These are phyloP conservation scores for Moesziomyces sp. DNA, from an alignment of 1,284 basidiomycete species.

Conservation along the genomic window DNA sequence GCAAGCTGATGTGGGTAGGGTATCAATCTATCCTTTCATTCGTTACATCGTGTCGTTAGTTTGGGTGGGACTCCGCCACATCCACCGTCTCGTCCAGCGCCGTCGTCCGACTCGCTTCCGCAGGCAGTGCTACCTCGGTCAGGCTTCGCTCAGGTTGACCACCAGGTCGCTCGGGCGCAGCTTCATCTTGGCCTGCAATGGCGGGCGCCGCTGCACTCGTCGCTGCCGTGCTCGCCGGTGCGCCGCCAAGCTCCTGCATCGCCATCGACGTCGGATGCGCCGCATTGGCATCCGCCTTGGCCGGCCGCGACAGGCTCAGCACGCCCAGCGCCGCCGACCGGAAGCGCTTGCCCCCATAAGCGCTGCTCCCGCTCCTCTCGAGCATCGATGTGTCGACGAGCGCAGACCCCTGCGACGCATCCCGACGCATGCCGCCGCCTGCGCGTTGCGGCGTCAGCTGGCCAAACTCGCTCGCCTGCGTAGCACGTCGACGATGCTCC, in stretches of 20 bases:
- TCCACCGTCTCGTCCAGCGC: constrained; percentile 15
- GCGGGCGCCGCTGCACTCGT: neutral
- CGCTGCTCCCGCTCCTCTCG: constrained; percentile 23
- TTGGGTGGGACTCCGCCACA: neutral
- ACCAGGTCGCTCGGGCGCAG: too few species aligned
- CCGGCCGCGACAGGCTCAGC: constrained; percentile 19
- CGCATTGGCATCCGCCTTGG: neutral
- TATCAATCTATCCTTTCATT: too few species aligned
- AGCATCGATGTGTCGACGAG: constrained; percentile 9
- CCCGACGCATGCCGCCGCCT: constrained; percentile 14
- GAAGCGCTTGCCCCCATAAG: constrained; percentile 10
- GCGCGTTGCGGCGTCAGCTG: constrained; percentile 8
- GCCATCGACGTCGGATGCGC: constrained; percentile 6
- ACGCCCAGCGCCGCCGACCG: constrained; percentile 38
- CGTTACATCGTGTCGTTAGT: too few species aligned
- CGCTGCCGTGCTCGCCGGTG: neutral
- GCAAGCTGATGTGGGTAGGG: too few species aligned
- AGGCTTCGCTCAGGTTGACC: neutral
- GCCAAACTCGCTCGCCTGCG: constrained; percentile 39
- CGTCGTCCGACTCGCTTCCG: constrained; percentile 26
- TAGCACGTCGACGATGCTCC: constrained; percentile 22
- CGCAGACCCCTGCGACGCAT: constrained; percentile 21
- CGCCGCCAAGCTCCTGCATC: constrained; percentile 27
- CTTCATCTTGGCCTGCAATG: neutral
- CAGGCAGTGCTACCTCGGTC: constrained; percentile 15